A percentile compares a stretch with the other conserved stretches of the same genome.
phyloP scores from a whole-genome alignment of 176 grass and related monocot species.

The Zizania latifolia region DNA sequence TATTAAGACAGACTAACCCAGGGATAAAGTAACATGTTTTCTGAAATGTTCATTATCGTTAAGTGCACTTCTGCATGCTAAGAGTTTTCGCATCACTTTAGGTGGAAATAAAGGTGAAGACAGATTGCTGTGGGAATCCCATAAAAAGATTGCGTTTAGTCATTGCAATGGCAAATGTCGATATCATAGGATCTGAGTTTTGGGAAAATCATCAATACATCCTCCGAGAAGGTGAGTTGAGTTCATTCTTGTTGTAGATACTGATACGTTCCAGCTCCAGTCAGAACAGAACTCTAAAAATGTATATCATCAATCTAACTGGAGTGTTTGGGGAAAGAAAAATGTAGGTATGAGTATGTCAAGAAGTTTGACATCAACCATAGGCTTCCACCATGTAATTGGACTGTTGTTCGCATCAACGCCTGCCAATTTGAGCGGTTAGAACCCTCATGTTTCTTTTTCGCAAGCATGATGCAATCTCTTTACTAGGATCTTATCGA shows the following conservation, averaged over 20 bases:
- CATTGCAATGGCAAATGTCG: constrained; percentile 31
- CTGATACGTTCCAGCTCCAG: constrained; percentile 8
- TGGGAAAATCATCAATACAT: constrained; percentile 48
- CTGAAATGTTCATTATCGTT: background rate
- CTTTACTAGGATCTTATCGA: constrained; percentile 11
- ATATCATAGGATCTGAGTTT: constrained; percentile 50
- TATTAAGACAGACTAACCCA: background rate
- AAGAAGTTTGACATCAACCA: constrained; percentile 51
- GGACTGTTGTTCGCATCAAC: constrained; percentile 63
- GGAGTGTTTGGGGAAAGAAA: constrained; percentile 24
- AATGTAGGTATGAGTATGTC: constrained; percentile 49
- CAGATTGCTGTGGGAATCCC: constrained; percentile 13
- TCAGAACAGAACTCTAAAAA: background rate
- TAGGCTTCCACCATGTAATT: constrained; percentile 59
- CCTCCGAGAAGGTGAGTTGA: constrained; percentile 45
- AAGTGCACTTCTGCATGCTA: background rate
- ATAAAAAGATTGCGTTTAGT: constrained; percentile 20
- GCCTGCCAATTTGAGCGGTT: constrained; percentile 61
- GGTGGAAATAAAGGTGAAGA: constrained; percentile 41
- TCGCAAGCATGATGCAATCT: background rate
- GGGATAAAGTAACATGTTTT: background rate
- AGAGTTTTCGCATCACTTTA: constrained; percentile 16
- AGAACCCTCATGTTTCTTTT: constrained; percentile 23
- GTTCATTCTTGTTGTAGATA: constrained; percentile 15
- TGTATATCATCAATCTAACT: constrained; percentile 16